Conservation (phyloP, 129 eudicot genomes). For the Flaveria sonorensis region DNA sequence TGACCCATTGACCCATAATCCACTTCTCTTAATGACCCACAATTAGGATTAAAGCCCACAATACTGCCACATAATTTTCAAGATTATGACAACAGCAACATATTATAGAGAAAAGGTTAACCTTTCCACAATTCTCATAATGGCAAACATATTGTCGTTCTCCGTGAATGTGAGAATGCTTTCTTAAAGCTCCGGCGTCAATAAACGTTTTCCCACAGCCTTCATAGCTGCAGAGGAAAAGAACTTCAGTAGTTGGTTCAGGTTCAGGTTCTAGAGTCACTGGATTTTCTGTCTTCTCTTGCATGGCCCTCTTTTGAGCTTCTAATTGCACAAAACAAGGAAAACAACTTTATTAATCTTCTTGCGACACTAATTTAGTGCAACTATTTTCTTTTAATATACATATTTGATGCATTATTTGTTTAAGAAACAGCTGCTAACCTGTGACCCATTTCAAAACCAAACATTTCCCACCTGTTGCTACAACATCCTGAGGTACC, state of each 20-base stretch:
- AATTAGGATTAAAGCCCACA: too few relatives aligned
- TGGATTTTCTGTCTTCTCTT: slow-evolving; percentile 65
- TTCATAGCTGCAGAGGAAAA: slow-evolving; percentile 93
- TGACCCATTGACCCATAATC: too few relatives aligned
- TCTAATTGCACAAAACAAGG: slow-evolving; percentile 45
- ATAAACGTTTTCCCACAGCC: slow-evolving; percentile 98
- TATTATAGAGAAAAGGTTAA: slow-evolving; percentile 18
- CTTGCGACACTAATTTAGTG: slow-evolving; percentile 9
- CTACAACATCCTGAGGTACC: slow-evolving; percentile 91
- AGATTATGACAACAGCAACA: not conserved
- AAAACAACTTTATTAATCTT: slow-evolving; percentile 3
- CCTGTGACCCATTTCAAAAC: slow-evolving; percentile 93
- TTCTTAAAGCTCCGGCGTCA: slow-evolving; percentile 89
- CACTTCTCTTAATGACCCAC: too few relatives aligned
- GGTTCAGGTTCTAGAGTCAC: slow-evolving; percentile 76
- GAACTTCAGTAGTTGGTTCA: slow-evolving; percentile 96
- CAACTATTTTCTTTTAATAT: not conserved
- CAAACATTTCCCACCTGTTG: slow-evolving; percentile 90
- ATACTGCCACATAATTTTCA: slow-evolving; percentile 13
- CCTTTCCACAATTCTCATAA: slow-evolving; percentile 93
- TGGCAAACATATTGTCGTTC: slow-evolving; percentile 93
- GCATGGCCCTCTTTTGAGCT: slow-evolving; percentile 68
- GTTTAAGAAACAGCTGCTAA: slow-evolving; percentile 27
- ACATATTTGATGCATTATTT: not conserved
- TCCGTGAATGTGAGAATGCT: slow-evolving; percentile 97